phyloP scores from a whole-genome alignment of 163 green algal genomes.

The Prototheca stagnorum region DNA sequence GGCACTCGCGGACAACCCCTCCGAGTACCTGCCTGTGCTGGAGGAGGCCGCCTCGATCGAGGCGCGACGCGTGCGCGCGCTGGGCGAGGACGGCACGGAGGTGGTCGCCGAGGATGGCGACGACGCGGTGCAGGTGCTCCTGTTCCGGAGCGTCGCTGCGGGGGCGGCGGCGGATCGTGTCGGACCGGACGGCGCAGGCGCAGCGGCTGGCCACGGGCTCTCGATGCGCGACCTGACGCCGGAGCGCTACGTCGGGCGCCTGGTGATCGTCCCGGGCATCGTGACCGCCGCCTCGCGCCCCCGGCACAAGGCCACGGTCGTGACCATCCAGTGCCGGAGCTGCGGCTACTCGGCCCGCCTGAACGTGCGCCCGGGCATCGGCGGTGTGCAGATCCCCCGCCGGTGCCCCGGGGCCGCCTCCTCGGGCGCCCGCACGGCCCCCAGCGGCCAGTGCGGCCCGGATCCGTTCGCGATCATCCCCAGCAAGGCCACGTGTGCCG shows the following conservation, averaged over 20 bases:
- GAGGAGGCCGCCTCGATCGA: slow-evolving; percentile 18
- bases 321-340: slow-evolving; percentile 72
- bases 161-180: background rate
- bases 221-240: slow-evolving; percentile 40
- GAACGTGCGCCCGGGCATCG: slow-evolving; percentile 62
- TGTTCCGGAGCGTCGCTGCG: slow-evolving; percentile 9
- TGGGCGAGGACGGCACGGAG: slow-evolving; percentile 6
- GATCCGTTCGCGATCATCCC: slow-evolving; percentile 74
- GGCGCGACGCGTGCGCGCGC: slow-evolving; percentile 9
- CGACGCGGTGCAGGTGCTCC: slow-evolving; percentile 26
- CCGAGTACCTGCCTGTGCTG: slow-evolving; percentile 20
- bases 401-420: slow-evolving; percentile 36
- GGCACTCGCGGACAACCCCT: slow-evolving; percentile 14
- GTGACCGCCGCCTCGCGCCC: slow-evolving; percentile 74
- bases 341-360: slow-evolving; percentile 53
- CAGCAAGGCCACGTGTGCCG: slow-evolving; percentile 62
- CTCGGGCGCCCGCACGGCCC: background rate
- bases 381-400: slow-evolving; percentile 61
- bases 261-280: slow-evolving; percentile 94
- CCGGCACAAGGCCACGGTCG: slow-evolving; percentile 74
- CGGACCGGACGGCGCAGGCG: too few species aligned
- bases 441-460: slow-evolving; percentile 37
- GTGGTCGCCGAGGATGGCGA: slow-evolving; percentile 12
- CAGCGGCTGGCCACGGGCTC: too few species aligned
- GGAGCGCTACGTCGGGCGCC: slow-evolving; percentile 61